Conservation (phyloP, 1,284 basidiomycete genomes). For the Vanrija pseudolonga region DNA sequence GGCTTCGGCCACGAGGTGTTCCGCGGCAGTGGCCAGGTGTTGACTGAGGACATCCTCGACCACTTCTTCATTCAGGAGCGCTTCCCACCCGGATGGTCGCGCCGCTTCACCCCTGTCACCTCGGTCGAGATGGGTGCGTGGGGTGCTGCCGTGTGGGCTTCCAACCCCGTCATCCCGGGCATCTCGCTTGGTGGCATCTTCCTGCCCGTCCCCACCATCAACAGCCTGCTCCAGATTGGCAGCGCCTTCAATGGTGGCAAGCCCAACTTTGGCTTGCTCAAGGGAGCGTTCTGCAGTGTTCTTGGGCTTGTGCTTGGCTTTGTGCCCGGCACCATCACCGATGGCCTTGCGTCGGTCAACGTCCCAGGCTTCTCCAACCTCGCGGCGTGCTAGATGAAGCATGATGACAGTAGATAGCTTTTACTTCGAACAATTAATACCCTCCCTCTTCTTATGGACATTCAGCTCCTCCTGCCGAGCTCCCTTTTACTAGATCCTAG, state of each 20-base stretch:
- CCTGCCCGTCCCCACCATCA: not conserved
- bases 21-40: not conserved
- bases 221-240: not conserved
- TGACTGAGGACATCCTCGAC: not conserved
- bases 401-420: no score
- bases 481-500: no score
- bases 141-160: conserved; percentile 5
- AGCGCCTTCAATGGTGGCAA: not conserved
- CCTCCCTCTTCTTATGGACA: no score
- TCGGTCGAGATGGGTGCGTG: conserved; percentile 8
- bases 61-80: conserved; percentile 7
- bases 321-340: not conserved
- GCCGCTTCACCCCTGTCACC: conserved; percentile 5
- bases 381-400: no score
- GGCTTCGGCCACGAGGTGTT: conserved; percentile 8
- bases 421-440: no score
- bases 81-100: conserved; percentile 7
- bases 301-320: not conserved
- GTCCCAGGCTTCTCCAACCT: not conserved
- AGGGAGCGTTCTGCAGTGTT: not conserved
- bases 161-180: not conserved
- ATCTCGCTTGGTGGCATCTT: not conserved
- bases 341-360: not conserved
- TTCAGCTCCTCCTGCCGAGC: no score
- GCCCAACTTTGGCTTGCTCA: not conserved